These are phyloP conservation scores for Penicillium sp. DNA, from an alignment of 2,329 filamentous ascomycete species.

Conservation along the genomic window DNA sequence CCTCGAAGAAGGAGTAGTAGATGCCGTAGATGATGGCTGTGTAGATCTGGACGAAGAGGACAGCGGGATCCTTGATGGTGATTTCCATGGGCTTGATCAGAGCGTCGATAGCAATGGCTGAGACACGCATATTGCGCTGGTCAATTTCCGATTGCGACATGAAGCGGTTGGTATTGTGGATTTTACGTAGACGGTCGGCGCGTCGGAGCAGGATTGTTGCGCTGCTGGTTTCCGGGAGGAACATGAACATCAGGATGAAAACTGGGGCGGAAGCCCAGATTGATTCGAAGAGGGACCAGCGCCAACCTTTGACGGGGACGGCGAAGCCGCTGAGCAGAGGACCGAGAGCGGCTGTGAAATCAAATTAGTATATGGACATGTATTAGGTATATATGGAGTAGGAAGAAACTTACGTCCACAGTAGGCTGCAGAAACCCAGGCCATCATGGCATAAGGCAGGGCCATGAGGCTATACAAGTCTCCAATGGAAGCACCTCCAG, in stretches of 20 bases:
- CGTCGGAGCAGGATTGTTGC: slow-evolving; percentile 63
- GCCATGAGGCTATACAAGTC: slow-evolving; percentile 55
- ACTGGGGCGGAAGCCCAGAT: slow-evolving; percentile 61
- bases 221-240: slow-evolving; percentile 64
- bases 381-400: background rate
- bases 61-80: slow-evolving; percentile 62
- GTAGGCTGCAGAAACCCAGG: slow-evolving; percentile 54
- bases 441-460: slow-evolving; percentile 60
- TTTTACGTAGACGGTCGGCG: slow-evolving; percentile 59
- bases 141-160: slow-evolving; percentile 65
- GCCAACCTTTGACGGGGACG: slow-evolving; percentile 54
- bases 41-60: slow-evolving; percentile 64
- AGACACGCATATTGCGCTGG: slow-evolving; percentile 38
- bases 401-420: slow-evolving; percentile 39
- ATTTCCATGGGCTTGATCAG: slow-evolving; percentile 56
- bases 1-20: slow-evolving; percentile 62
- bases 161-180: slow-evolving; percentile 58
- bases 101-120: slow-evolving; percentile 20
- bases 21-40: slow-evolving; percentile 58
- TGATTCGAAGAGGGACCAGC: slow-evolving; percentile 60
- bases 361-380: slow-evolving; percentile 2
- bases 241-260: slow-evolving; percentile 60
- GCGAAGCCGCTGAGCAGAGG: slow-evolving; percentile 63
- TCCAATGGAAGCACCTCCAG: slow-evolving; percentile 49
- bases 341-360: slow-evolving; percentile 53